A percentile compares a stretch with the other conserved stretches of the same genome.
These are phyloP conservation scores for Hortiboletus campestris DNA, from an alignment of 768 basidiomycete species.

Conservation along the genomic window DNA sequence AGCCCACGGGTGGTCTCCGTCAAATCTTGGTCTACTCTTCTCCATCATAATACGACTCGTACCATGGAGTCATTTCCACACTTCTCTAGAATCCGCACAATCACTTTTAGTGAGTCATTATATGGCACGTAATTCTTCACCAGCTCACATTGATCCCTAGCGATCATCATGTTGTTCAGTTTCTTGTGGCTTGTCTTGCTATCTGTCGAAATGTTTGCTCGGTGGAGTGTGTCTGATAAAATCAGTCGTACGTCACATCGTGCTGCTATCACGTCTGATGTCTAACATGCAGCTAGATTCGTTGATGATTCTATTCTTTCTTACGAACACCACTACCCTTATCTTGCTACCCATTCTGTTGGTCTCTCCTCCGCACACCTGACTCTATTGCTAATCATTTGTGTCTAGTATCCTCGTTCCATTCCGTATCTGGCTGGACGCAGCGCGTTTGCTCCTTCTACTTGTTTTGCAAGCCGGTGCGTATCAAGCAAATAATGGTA, in stretches of 20 bases:
- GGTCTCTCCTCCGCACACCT: slow-evolving; percentile 17
- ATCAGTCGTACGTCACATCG: slow-evolving; percentile 42
- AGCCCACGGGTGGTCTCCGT: slow-evolving; percentile 16
- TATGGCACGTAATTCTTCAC: neutral
- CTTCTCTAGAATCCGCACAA: slow-evolving; percentile 31
- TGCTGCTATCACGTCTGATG: neutral
- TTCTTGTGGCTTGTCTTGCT: slow-evolving; percentile 50
- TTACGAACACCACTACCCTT: slow-evolving; percentile 39
- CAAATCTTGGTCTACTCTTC: slow-evolving; percentile 10
- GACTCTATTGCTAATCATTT: neutral
- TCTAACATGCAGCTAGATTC: slow-evolving; percentile 21
- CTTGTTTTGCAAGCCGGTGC: slow-evolving; percentile 47
- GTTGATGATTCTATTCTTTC: slow-evolving; percentile 45
- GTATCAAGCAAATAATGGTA: slow-evolving; percentile 2
- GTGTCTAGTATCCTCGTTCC: slow-evolving; percentile 40
- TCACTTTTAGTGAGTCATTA: slow-evolving; percentile 28
- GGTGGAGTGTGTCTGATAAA: slow-evolving; percentile 45
- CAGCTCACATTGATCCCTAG: slow-evolving; percentile 28
- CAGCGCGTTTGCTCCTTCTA: slow-evolving; percentile 47
- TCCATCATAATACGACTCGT: neutral
- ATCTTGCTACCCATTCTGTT: slow-evolving; percentile 45
- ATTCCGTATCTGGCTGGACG: slow-evolving; percentile 56
- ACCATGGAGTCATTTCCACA: slow-evolving; percentile 31
- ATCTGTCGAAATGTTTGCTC: slow-evolving; percentile 43
- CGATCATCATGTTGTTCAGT: slow-evolving; percentile 41